These are phyloP conservation scores for Hemileccinum impolitum DNA, from an alignment of 768 basidiomycete species.

Conservation along the genomic window DNA sequence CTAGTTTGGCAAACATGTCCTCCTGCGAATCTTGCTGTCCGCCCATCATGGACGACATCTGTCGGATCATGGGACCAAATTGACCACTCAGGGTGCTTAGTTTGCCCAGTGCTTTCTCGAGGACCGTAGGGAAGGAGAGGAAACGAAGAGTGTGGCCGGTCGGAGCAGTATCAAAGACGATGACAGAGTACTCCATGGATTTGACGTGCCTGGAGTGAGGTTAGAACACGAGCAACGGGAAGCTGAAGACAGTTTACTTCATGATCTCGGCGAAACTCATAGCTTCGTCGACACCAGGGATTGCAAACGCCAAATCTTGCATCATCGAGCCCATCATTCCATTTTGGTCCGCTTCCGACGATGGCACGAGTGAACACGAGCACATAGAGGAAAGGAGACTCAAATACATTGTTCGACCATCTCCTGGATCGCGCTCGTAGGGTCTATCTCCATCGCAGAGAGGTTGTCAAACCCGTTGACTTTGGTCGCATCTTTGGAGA, in stretches of 20 bases:
- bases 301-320: slow-evolving; percentile 99
- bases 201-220: slow-evolving; percentile 79
- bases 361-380: neutral
- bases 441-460: slow-evolving; percentile 99
- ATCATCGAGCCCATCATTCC: slow-evolving; percentile 99
- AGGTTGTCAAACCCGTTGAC: slow-evolving; percentile 98
- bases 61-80: slow-evolving; percentile 94
- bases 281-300: slow-evolving; percentile 98
- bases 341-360: slow-evolving; percentile 69
- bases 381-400: neutral
- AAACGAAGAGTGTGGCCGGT: slow-evolving; percentile 98
- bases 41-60: slow-evolving; percentile 98
- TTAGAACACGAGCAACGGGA: neutral
- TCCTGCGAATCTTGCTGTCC: slow-evolving; percentile 87
- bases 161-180: slow-evolving; percentile 98
- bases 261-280: slow-evolving; percentile 99
- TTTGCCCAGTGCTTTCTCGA: slow-evolving; percentile 97
- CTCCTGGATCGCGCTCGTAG: slow-evolving; percentile 95
- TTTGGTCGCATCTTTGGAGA: slow-evolving; percentile 97
- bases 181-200: slow-evolving; percentile 99
- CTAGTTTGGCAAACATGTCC: slow-evolving; percentile 98
- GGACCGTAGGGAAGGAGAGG: slow-evolving; percentile 96
- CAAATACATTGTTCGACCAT: slow-evolving; percentile 93
- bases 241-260: slow-evolving; percentile 57
- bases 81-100: slow-evolving; percentile 89